A percentile compares a stretch with the other conserved stretches of the same genome.
phyloP scores from a whole-genome alignment of 2,329 filamentous ascomycete genomes.

The Xylariaceae sp. region DNA sequence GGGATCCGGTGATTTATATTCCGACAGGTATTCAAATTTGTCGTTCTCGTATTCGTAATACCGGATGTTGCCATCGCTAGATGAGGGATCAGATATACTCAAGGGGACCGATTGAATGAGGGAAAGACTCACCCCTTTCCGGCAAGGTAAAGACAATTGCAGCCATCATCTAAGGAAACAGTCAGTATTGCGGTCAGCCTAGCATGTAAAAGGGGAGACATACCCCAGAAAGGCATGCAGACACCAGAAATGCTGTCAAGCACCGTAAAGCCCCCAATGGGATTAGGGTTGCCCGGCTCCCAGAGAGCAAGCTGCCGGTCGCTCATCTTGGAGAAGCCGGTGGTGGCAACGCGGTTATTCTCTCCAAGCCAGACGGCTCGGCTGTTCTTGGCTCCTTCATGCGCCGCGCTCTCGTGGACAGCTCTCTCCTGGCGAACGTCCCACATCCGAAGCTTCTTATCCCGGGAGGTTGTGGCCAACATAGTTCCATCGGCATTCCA shows the following conservation, averaged over 20 bases:
- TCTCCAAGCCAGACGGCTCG: slow-evolving; percentile 96
- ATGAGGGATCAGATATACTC: slow-evolving; percentile 24
- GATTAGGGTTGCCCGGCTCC: slow-evolving; percentile 83
- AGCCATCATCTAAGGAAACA: slow-evolving; percentile 67
- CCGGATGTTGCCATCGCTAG: slow-evolving; percentile 93
- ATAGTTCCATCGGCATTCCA: slow-evolving; percentile 89
- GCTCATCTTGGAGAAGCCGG: slow-evolving; percentile 97
- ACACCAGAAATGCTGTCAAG: slow-evolving; percentile 96
- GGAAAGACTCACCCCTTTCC: slow-evolving; percentile 76
- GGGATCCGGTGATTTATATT: slow-evolving; percentile 94
- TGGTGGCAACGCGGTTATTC: slow-evolving; percentile 91
- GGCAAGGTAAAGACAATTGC: slow-evolving; percentile 90
- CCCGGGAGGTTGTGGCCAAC: slow-evolving; percentile 87
- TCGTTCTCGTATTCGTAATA: slow-evolving; percentile 99
- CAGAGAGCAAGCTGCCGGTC: slow-evolving; percentile 93
- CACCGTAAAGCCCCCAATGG: slow-evolving; percentile 83
- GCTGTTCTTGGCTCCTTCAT: slow-evolving; percentile 95
- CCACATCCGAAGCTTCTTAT: slow-evolving; percentile 98
- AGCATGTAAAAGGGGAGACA: slow-evolving; percentile 20
- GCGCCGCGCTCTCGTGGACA: slow-evolving; percentile 77
- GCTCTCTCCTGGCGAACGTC: slow-evolving; percentile 90
- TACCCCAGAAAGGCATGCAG: slow-evolving; percentile 98
- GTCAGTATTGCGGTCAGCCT: slow-evolving; percentile 21
- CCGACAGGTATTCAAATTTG: slow-evolving; percentile 95
- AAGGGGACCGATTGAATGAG: slow-evolving; percentile 4